phyloP scores from a whole-genome alignment of 768 basidiomycete genomes.

The Tulasnella sp. region DNA sequence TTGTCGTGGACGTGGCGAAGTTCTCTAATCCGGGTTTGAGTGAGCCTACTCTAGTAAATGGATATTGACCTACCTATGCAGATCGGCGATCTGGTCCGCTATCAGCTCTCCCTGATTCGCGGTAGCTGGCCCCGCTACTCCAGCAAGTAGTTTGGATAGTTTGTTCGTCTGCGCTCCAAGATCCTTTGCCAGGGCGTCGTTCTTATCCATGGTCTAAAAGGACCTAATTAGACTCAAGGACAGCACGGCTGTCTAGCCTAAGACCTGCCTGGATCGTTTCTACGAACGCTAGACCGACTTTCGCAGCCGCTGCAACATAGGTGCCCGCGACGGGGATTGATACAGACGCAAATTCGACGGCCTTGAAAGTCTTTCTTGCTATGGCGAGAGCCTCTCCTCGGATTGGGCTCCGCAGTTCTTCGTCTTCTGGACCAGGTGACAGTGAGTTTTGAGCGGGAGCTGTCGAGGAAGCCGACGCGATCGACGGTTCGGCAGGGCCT shows the following conservation, averaged over 20 bases:
- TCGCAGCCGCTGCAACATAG: not conserved
- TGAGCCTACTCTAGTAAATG: not conserved
- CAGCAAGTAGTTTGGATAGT: not conserved
- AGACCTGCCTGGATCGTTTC: not conserved
- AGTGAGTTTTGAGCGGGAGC: not conserved
- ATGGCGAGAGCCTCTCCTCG: not conserved
- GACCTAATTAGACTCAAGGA: not conserved
- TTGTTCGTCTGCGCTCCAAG: not conserved
- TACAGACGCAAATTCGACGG: not conserved
- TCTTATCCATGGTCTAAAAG: not conserved
- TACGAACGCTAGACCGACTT: not conserved
- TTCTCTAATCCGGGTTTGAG: not conserved
- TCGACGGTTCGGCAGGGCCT: not conserved
- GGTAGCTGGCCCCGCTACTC: not conserved
- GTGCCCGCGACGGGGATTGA: not conserved
- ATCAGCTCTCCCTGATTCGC: not conserved
- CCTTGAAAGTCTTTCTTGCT: not conserved
- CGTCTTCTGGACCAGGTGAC: not conserved
- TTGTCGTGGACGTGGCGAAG: not conserved
- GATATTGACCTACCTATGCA: not conserved
- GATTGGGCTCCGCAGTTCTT: not conserved
- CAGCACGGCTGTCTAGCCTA: fast-evolving
- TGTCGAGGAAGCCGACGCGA: not conserved
- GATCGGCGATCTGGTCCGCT: not conserved
- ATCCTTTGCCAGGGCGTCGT: not conserved